Evolutionary conservation across 768 basidiomycete species (phyloP).

Genomic region (Boletus insuetus): DNA sequence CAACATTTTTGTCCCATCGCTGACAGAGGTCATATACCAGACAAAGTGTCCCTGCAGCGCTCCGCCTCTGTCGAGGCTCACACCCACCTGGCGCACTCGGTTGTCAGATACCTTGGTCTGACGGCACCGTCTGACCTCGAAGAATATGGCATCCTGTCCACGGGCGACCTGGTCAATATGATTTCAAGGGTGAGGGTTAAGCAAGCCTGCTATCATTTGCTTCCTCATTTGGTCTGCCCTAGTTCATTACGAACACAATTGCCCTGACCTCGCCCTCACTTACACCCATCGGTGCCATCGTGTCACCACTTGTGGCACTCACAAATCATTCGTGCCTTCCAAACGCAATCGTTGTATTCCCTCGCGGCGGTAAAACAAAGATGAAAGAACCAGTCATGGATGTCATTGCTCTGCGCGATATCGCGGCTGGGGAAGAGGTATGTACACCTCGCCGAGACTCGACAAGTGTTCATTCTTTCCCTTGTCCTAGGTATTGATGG

Average conservation of each 20-base stretch:
- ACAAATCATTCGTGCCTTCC: conserved; percentile 88
- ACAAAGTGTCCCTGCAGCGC: conserved; percentile 51
- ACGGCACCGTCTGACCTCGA: conserved; percentile 57
- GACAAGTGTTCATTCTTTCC: not conserved
- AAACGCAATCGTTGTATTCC: conserved; percentile 91
- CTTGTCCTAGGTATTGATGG: conserved; percentile 60
- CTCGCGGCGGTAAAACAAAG: conserved; percentile 42
- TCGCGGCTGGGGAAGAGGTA: conserved; percentile 71
- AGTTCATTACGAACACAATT: conserved; percentile 94
- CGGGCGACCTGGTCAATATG: conserved; percentile 63
- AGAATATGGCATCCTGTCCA: conserved; percentile 53
- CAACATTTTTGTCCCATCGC: not conserved
- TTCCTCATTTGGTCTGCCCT: not conserved
- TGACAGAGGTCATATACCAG: conserved; percentile 34
- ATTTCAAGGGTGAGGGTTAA: conserved; percentile 60
- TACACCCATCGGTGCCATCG: conserved; percentile 77
- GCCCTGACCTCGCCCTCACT: conserved; percentile 78
- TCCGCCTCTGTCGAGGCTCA: conserved; percentile 51
- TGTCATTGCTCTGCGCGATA: conserved; percentile 66
- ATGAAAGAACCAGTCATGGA: conserved; percentile 63
- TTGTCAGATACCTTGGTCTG: conserved; percentile 68
- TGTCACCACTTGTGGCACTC: conserved; percentile 76
- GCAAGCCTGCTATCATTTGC: not conserved
- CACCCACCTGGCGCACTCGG: conserved; percentile 68
- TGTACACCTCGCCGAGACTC: not conserved